Conservation (phyloP, 2,329 filamentous ascomycete species). For the Pseudocercospora eumusae region DNA sequence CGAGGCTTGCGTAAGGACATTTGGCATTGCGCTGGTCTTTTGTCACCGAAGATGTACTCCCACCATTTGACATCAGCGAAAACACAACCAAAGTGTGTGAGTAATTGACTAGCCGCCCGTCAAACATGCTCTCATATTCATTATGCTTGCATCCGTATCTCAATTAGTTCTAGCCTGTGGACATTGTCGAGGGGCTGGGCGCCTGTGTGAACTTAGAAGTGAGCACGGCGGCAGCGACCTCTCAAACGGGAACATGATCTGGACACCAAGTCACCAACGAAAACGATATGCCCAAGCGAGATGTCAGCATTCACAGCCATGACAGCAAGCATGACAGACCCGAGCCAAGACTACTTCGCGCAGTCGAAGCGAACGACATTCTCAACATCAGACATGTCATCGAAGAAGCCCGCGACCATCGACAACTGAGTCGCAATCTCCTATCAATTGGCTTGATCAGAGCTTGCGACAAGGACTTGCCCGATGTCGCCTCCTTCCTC, state of each 20-base stretch:
- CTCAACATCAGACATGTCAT: slow-evolving; percentile 40
- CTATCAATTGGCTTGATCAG: slow-evolving; percentile 46
- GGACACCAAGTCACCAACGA: neutral
- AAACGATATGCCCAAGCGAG: slow-evolving; percentile 21
- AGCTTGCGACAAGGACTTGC: slow-evolving; percentile 43
- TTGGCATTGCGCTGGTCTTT: neutral
- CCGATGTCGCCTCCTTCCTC: slow-evolving; percentile 36
- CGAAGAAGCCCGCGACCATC: slow-evolving; percentile 39
- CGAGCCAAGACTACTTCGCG: slow-evolving; percentile 46
- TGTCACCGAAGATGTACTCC: neutral
- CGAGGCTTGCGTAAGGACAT: neutral
- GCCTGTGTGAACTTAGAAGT: slow-evolving; percentile 10
- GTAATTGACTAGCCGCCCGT: too few species aligned
- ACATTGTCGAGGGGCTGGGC: slow-evolving; percentile 17
- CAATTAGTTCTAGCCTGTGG: slow-evolving; percentile 3
- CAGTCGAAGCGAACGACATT: slow-evolving; percentile 43
- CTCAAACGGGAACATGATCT: slow-evolving; percentile 1
- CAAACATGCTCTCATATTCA: too few species aligned
- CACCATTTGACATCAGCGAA: neutral
- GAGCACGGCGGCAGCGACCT: neutral
- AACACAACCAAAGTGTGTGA: neutral
- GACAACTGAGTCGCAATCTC: slow-evolving; percentile 43
- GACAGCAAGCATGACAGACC: slow-evolving; percentile 36
- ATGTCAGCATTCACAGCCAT: slow-evolving; percentile 23
- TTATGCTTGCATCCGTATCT: neutral